Evolutionary conservation across 2,329 filamentous ascomycete genomes (phyloP).

Genomic region (Botryotinia convoluta): DNA sequence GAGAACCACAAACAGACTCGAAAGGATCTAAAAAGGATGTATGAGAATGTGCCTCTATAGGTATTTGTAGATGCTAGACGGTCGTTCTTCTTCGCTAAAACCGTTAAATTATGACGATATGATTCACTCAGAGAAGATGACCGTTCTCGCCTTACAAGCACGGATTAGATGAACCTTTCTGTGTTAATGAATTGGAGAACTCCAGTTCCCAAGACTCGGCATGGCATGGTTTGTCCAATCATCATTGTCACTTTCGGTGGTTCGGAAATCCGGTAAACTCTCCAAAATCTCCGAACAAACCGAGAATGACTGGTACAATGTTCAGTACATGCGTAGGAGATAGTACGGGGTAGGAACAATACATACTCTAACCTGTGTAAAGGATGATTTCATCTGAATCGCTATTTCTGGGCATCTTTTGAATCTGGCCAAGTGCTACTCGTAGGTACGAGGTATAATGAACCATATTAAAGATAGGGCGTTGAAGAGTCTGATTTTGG

Average conservation of each 20-base stretch:
- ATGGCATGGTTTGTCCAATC: not conserved
- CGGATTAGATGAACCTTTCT: constrained; percentile 5
- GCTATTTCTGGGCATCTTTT: not conserved
- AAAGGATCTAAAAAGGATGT: constrained; percentile 10
- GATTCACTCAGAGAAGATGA: not conserved
- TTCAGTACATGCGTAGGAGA: not conserved
- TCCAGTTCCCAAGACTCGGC: not conserved
- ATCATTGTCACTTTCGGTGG: not conserved
- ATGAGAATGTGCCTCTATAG: not conserved
- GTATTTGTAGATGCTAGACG: not conserved
- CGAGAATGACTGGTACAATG: not conserved
- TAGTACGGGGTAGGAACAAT: not conserved
- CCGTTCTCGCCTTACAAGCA: not conserved
- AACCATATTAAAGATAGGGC: not conserved
- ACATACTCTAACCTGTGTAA: not conserved
- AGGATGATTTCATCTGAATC: not conserved
- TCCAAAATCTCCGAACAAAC: constrained; percentile 4
- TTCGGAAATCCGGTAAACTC: constrained; percentile 2
- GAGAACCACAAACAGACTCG: constrained; percentile 39
- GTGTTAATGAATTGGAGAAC: not conserved
- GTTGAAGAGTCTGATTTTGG: not conserved
- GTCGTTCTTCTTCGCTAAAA: not conserved
- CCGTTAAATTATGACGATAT: not conserved
- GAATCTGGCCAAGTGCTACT: not conserved
- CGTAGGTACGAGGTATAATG: not conserved